Evolutionary conservation across 257 asterid species (phyloP), one percentile per base, ranked within the genome.

Genomic region (Petunia secreta): DNA sequence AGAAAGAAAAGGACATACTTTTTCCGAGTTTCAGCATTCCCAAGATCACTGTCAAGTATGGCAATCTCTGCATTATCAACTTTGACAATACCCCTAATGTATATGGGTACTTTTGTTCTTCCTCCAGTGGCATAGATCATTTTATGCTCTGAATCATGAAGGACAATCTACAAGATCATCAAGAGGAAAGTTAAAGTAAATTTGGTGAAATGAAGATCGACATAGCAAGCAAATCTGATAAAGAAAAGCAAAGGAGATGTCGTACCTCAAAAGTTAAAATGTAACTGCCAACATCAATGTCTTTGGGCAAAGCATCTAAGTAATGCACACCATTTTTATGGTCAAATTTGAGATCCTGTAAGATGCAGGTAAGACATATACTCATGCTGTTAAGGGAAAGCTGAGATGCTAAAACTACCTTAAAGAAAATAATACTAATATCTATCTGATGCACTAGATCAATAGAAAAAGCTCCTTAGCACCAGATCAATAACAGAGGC

Each of bases 401-500:
- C 36, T 68, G 67, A 73, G 71, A 48, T 50, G 62, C 44, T 77
- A 59, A 37, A 62, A 37, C 15, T 64, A 79, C 11, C 15, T 53
- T 25, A 13, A 79, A 37, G 41, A 37, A 64, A 65, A 25, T 25
- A 78, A 6, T 25, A 37, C 34, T 34, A 78, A 62, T 16, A 6
- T 44, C 10, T 65, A 62, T 63, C 63, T 69, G 80, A 79, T 75
- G 86, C 62, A 64, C 75, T 78, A 65, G 82, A 37, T 71, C 65
- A 83, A 83, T 16, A 79, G 63, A 57, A 25, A 39, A 63, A 78
- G 3, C 48, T 34, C 38, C 78, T 83, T 79, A 81, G 80, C 67
- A 95, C 99, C 99, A 94, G 97, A 79, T 94, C 84, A 82, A 91
- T 78, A 80, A 94, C 71, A 7, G 98, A 88, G 62, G 97, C 92